Conservation (phyloP, 768 basidiomycete species). For the Collybia mongolica region DNA sequence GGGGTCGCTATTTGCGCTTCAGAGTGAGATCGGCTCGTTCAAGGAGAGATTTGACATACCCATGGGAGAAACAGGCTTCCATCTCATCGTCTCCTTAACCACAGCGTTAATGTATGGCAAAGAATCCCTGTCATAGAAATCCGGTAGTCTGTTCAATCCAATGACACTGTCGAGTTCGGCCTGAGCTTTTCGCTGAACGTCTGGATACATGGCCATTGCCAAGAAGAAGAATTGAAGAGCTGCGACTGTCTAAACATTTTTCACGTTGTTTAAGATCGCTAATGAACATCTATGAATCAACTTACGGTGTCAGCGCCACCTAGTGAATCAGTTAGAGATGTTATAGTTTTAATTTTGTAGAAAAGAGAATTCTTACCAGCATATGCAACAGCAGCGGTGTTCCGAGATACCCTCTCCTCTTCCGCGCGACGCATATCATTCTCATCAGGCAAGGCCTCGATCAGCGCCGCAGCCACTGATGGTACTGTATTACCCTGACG, state of each 20-base stretch:
- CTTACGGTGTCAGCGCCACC: conserved; percentile 8
- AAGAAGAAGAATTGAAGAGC: conserved; percentile 1
- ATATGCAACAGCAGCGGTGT: conserved; percentile 12
- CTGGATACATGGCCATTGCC: conserved; percentile 7
- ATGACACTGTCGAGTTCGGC: conserved; percentile 9
- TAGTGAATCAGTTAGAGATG: neutral
- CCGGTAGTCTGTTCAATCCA: conserved; percentile 19
- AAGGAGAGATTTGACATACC: neutral
- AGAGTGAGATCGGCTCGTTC: too few relatives aligned
- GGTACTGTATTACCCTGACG: conserved; percentile 12
- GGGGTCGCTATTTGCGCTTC: too few relatives aligned
- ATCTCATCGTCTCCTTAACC: neutral
- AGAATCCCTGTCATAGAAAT: neutral
- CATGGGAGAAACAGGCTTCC: neutral
- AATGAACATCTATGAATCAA: neutral
- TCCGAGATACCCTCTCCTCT: conserved; percentile 13
- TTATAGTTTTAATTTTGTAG: neutral
- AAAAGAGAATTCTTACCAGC: neutral
- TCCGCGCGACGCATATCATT: conserved; percentile 8
- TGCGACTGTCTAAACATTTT: neutral
- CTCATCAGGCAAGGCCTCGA: conserved; percentile 4
- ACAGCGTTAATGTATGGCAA: neutral
- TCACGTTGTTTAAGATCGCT: neutral
- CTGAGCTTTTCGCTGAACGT: conserved; percentile 6
- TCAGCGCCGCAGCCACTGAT: conserved; percentile 12